Conservation (phyloP, 164 flowering plant genomes). For the Akebia trifoliata region DNA sequence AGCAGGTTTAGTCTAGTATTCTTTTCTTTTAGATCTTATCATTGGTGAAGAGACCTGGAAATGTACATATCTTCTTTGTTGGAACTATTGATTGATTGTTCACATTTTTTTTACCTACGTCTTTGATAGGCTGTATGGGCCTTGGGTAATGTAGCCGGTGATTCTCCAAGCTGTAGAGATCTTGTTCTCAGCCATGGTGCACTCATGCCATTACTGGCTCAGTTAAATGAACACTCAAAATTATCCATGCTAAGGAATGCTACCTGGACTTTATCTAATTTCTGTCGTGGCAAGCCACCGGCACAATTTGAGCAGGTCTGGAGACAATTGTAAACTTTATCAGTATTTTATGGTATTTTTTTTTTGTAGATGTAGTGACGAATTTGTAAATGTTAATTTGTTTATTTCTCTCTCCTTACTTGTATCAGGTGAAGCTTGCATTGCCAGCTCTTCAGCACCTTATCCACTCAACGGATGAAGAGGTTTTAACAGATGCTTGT, state of each 20-base stretch:
- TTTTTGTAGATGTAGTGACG: too few relatives aligned
- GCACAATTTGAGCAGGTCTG: constrained; percentile 78
- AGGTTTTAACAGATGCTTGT: constrained; percentile 65
- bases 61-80: too few relatives aligned
- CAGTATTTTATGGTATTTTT: too few relatives aligned
- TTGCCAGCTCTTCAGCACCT: constrained; percentile 54
- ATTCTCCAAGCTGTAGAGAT: constrained; percentile 76
- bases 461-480: constrained; percentile 55
- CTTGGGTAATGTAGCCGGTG: constrained; percentile 91
- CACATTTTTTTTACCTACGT: constrained; percentile 2
- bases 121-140: constrained; percentile 85
- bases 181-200: constrained; percentile 72
- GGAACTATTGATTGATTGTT: too few relatives aligned
- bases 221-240: constrained; percentile 63
- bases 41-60: neutral
- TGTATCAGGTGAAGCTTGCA: constrained; percentile 54
- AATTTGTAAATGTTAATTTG: neutral
- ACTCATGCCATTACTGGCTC: constrained; percentile 65
- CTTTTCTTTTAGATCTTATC: too few relatives aligned
- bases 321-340: too few relatives aligned
- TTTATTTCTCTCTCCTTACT: neutral
- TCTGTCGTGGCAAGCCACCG: constrained; percentile 30
- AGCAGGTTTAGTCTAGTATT: constrained; percentile 62
- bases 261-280: constrained; percentile 28
- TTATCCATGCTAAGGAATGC: constrained; percentile 35